Conservation (phyloP, 371 early-diverging fungal genomes). For the Mucor indicus region DNA sequence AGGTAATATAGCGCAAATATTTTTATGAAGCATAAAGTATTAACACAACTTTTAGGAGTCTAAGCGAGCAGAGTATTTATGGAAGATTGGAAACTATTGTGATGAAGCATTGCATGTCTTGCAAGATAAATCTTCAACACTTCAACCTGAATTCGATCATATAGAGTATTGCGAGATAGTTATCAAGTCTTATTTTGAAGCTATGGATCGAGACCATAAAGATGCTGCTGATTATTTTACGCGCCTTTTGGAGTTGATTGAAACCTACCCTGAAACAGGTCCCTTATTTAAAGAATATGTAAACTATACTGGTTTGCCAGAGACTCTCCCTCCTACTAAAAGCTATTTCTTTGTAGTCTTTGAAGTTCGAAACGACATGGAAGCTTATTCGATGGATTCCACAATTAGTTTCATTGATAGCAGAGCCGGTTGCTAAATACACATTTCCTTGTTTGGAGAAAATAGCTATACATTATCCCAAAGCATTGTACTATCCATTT, state of each 20-base stretch:
- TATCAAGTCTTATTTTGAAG: slow-evolving; percentile 46
- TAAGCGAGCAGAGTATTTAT: slow-evolving; percentile 19
- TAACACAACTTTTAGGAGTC: slow-evolving; percentile 16
- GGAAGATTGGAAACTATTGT: slow-evolving; percentile 40
- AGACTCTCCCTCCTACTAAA: background rate
- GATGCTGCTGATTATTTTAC: slow-evolving; percentile 65
- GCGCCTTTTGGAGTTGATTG: slow-evolving; percentile 65
- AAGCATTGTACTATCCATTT: slow-evolving; percentile 68
- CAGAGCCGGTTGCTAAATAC: slow-evolving; percentile 35
- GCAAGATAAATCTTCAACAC: slow-evolving; percentile 5
- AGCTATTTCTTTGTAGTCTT: slow-evolving; percentile 12
- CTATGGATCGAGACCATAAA: slow-evolving; percentile 37
- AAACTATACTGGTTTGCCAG: background rate
- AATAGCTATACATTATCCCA: slow-evolving; percentile 63
- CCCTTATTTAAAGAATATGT: slow-evolving; percentile 27
- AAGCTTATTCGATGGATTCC: slow-evolving; percentile 77
- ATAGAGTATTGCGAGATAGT: slow-evolving; percentile 41
- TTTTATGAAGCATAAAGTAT: too few species aligned
- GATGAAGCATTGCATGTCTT: slow-evolving; percentile 23
- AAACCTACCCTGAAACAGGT: slow-evolving; percentile 46
- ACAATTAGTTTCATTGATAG: slow-evolving; percentile 70
- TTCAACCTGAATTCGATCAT: slow-evolving; percentile 17
- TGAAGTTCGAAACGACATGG: slow-evolving; percentile 47
- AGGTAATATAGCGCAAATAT: too few species aligned
- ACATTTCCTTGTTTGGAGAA: slow-evolving; percentile 41